A percentile compares a stretch with the other conserved stretches of the same genome.
phyloP scores from a whole-genome alignment of 352 stramenopile genomes.

The Globisporangium apiculatum region DNA sequence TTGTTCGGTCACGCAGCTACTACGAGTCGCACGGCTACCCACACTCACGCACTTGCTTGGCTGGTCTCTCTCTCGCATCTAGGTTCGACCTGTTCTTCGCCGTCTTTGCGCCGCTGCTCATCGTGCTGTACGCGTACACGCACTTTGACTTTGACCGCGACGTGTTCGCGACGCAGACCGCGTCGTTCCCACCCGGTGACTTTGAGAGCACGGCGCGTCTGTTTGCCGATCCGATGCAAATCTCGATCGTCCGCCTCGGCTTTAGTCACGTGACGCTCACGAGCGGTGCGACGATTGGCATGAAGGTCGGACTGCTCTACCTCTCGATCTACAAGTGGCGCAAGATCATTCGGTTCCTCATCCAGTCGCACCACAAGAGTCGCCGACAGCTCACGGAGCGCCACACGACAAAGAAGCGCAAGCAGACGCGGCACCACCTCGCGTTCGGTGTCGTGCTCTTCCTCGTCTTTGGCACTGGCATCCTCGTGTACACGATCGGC shows the following conservation, averaged over 20 bases:
- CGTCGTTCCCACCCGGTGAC: constrained; percentile 16
- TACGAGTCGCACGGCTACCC: neutral
- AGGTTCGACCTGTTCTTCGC: constrained; percentile 62
- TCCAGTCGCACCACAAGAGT: constrained; percentile 10
- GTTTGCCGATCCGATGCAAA: constrained; percentile 32
- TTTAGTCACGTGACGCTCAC: constrained; percentile 43
- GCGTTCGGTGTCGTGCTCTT: constrained; percentile 10
- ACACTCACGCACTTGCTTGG: neutral
- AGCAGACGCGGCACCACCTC: constrained; percentile 11
- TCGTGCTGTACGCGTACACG: constrained; percentile 32
- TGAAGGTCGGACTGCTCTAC: constrained; percentile 15
- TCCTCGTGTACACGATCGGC: constrained; percentile 12
- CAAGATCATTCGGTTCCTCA: constrained; percentile 15
- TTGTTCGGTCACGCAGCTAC: no score
- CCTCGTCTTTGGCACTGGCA: constrained; percentile 6
- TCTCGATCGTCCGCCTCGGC: constrained; percentile 33
- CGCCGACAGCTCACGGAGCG: constrained; percentile 2
- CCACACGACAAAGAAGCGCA: constrained; percentile 8
- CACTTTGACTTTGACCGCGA: constrained; percentile 34
- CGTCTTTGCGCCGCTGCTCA: constrained; percentile 37
- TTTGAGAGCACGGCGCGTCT: constrained; percentile 38
- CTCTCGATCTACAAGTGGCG: constrained; percentile 18
- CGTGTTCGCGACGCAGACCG: constrained; percentile 26
- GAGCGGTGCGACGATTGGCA: constrained; percentile 10
- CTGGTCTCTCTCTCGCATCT: neutral